Evolutionary conservation across 2,329 filamentous ascomycete genomes (phyloP).

Genomic region (Lomentospora prolificans): DNA sequence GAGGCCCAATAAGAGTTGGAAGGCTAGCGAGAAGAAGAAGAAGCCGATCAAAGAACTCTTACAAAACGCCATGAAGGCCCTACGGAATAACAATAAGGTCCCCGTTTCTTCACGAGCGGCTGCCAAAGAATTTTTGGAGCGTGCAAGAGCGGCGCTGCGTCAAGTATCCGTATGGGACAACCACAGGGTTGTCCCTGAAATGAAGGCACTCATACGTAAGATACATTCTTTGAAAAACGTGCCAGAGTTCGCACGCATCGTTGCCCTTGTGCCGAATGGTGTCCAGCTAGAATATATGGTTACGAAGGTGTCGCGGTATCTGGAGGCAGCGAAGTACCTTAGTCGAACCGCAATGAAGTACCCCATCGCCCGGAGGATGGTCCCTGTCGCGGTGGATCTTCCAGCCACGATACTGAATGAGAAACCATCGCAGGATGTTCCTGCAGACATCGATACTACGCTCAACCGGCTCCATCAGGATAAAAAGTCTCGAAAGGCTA

Average conservation of each 20-base stretch:
- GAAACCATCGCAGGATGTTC: neutral
- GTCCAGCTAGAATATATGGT: slow-evolving; percentile 20
- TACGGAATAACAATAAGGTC: neutral
- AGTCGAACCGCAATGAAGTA: slow-evolving; percentile 21
- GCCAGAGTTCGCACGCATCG: neutral
- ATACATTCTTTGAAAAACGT: neutral
- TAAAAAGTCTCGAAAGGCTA: neutral
- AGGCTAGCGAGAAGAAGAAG: slow-evolving; percentile 8
- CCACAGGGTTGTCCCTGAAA: neutral
- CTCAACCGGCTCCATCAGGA: neutral
- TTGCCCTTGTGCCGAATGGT: slow-evolving; percentile 2
- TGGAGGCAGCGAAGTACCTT: slow-evolving; percentile 15
- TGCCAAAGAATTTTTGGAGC: neutral
- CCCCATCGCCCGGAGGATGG: slow-evolving; percentile 19
- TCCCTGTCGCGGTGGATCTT: slow-evolving; percentile 20
- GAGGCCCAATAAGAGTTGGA: slow-evolving; percentile 13
- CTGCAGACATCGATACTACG: neutral
- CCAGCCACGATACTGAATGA: neutral
- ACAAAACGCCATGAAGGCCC: neutral
- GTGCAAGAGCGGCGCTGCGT: neutral
- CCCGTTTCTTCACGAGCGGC: too few species aligned
- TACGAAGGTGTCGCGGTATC: slow-evolving; percentile 26
- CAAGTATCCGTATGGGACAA: neutral
- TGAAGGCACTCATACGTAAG: neutral
- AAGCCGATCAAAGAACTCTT: neutral